Evolutionary conservation across 1,139 yeast genomes (phyloP), one percentile per base, ranked within the genome.

Genomic region (Tardiomyces blankii): DNA sequence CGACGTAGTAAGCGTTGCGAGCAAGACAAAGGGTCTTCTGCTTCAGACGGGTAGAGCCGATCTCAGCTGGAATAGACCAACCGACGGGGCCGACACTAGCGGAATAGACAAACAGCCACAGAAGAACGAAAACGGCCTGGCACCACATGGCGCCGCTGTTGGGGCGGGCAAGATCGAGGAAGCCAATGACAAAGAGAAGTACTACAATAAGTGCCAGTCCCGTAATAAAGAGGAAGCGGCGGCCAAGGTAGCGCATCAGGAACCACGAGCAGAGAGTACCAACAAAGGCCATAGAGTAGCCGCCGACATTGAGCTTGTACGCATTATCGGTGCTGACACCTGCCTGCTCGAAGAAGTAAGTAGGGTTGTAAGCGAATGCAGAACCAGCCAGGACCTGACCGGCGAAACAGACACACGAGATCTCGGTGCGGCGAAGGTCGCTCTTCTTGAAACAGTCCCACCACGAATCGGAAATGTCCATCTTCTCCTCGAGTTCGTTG

Each of bases 51-150:
- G 80, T 64, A 1, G 82, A 70, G 1, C 82, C 78, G 32, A 77
- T 59, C 57, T 80, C 85, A 1, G 78, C 72, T 44, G 76, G 78
- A 48, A 78, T 62, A 56, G 77, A 71, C 61, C 74, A 80, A 47
- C 75, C 68, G 45, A 77, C 64, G 3, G 85, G 84, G 13, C 85
- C 85, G 43, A 77, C 68, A 3, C 80, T 65, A 45, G 69, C 56
- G 50, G 77, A 78, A 55, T 77, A 80, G 25, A 75, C 45, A 42
- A 54, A 50, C 0, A 55, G 68, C 46, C 69, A 54, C 2, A 58
- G 42, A 21, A 51, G 43, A 13, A 56, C 45, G 42, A 60, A 42
- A 39, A 54, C 16, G 5, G 35, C 35, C 16, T 30, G 35, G 16
- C 16, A 12, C 35, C 35, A 30, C 35, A 30, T 14, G 16, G 35